Base-by-base conservation (phyloP, 1,284 basidiomycete species). In the Boletus smithii region DNA sequence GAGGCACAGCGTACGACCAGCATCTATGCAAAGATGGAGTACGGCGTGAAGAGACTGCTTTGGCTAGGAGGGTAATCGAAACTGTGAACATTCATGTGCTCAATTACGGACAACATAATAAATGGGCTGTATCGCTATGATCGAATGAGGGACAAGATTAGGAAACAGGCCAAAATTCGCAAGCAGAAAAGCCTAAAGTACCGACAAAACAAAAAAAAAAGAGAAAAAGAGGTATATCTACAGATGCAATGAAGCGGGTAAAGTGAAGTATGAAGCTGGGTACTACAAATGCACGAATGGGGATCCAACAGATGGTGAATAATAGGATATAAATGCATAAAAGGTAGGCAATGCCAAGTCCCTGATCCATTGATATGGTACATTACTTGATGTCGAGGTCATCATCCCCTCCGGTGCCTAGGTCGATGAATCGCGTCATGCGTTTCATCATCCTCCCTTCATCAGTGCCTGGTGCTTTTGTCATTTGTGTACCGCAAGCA, bases 11-110 rank as follows among this genome's bases (percentile, higher is more conserved):
- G 79, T 50, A 81, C 84, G 70, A 94, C 90, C 3, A 88, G 81
- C 49, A 73, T 94, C 53, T 86, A 90, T 63, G 81, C 90, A 8
- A 90, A 91, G 70, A 87, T 94, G 80, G 92, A 95, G 63, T 91
- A 94, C 64, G 88, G 88, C 1, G 75, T 94, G 51, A 95, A 94
- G 74, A 74, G 91, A 54, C 72, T 94, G 61, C 68, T 94, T 51
- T 95, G 91, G 91, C 69, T 94, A 41, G 88, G 88, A 42, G 78
- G 83, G 30, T 65, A 36, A 48, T 60, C 17, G 22, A 27, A 18
- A 24, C 17, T 27, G 26, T 41, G 10, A 44, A 38, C 18, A 40
- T 45, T 37, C 29, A 22, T 46, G 34, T 31, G 34, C 18, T 46
- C 36, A 14, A 49, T 43, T 61, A 61, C 36, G 38, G 42, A 53